Conservation (phyloP, 441 rosid species). For the Pelargonium citronellum region DNA sequence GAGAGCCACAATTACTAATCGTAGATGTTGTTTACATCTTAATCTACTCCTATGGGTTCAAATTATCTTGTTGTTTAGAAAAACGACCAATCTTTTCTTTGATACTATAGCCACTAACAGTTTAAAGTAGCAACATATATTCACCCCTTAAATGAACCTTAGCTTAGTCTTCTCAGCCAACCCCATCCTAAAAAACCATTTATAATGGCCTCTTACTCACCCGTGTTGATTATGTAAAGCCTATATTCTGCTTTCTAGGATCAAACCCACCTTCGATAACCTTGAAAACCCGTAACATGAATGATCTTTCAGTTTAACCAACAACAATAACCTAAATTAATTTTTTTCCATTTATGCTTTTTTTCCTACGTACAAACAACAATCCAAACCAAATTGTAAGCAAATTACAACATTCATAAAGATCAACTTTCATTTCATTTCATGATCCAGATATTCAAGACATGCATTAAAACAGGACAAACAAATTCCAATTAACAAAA, state of each 20-base stretch:
- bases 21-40: no score
- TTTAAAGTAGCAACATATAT: no score
- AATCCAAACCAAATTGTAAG: not conserved
- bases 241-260: no score
- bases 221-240: no score
- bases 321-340: no score
- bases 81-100: not conserved
- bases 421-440: not conserved
- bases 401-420: not conserved
- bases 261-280: no score
- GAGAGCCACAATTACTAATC: not conserved
- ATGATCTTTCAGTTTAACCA: no score
- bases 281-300: no score
- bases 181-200: no score
- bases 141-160: no score
- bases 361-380: not conserved
- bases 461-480: not conserved
- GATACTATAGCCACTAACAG: not conserved
- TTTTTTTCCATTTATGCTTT: no score
- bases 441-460: not conserved
- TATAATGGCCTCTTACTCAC: no score
- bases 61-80: not conserved
- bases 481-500: not conserved
- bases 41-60: not conserved
- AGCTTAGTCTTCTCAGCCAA: not conserved